A percentile compares a stretch with the other conserved stretches of the same genome.
These are phyloP conservation scores for Mikania micrantha DNA, from an alignment of 129 eudicot genomes.

Conservation along the genomic window DNA sequence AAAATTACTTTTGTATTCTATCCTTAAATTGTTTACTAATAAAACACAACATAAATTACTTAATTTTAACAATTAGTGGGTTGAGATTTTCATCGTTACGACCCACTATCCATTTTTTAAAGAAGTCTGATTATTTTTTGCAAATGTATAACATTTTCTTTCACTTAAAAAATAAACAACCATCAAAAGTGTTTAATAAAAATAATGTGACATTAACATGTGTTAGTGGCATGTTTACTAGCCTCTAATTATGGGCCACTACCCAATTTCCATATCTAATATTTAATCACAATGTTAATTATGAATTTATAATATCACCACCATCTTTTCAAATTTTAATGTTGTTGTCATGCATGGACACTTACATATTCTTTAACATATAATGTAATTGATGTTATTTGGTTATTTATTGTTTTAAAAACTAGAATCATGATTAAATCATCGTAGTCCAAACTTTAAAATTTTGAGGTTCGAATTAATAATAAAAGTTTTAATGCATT, in stretches of 20 bases:
- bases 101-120: background rate
- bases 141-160: background rate
- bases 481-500: too few relatives aligned
- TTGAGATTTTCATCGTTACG: background rate
- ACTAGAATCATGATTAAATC: background rate
- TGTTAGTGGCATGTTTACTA: constrained; percentile 15
- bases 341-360: constrained; percentile 21
- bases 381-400: background rate
- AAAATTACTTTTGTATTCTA: too few relatives aligned
- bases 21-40: background rate
- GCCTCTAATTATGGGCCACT: constrained; percentile 36
- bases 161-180: constrained; percentile 13
- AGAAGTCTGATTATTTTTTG: background rate
- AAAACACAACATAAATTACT: background rate
- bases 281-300: constrained; percentile 11
- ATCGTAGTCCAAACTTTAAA: background rate
- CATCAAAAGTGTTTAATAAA: constrained; percentile 8
- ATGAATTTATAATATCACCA: constrained; percentile 15
- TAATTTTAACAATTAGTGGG: background rate
- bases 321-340: background rate
- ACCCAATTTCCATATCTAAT: constrained; percentile 12
- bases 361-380: background rate
- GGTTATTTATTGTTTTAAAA: background rate
- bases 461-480: too few relatives aligned
- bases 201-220: constrained; percentile 14